Percentiles rank a stretch among this genome's conserved stretches.
phyloP scores from a whole-genome alignment of 331 rosid species.

The Cydonia oblonga region DNA sequence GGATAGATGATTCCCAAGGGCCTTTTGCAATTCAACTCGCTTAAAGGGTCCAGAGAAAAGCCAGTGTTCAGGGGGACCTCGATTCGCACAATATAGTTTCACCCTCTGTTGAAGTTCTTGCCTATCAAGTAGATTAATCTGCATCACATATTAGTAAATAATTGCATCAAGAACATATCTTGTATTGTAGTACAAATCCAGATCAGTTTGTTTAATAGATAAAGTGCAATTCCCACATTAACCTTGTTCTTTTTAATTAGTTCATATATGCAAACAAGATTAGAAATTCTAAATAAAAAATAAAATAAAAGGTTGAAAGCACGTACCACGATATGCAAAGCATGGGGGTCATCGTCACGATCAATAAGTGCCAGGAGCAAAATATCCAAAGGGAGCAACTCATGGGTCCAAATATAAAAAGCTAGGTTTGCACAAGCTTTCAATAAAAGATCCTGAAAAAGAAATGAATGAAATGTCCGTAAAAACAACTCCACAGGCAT shows the following conservation, averaged over 20 bases:
- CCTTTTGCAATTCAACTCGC: slow-evolving; percentile 77
- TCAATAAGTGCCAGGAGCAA: slow-evolving; percentile 87
- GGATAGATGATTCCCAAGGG: slow-evolving; percentile 93
- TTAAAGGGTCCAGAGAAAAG: slow-evolving; percentile 48
- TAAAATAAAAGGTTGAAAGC: slow-evolving; percentile 3
- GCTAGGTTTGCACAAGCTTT: slow-evolving; percentile 79
- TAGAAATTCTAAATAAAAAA: too few species aligned
- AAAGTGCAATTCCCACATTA: not conserved
- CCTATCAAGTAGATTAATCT: slow-evolving; percentile 88
- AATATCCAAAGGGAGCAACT: slow-evolving; percentile 94
- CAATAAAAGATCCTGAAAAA: slow-evolving; percentile 62
- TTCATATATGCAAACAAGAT: too few species aligned
- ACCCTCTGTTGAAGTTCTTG: slow-evolving; percentile 91
- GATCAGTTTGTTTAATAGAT: not conserved
- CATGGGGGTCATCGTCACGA: slow-evolving; percentile 98
- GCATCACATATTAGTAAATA: slow-evolving; percentile 18
- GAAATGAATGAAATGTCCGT: slow-evolving; percentile 6
- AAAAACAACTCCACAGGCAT: not conserved
- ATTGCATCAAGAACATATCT: slow-evolving; percentile 3
- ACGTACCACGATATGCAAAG: slow-evolving; percentile 86
- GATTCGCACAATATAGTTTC: slow-evolving; percentile 42
- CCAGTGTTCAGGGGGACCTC: slow-evolving; percentile 83
- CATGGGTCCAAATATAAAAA: slow-evolving; percentile 82
- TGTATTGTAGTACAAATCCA: not conserved
- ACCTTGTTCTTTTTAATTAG: not conserved